Evolutionary conservation across 2,329 filamentous ascomycete genomes (phyloP), one percentile per base, ranked within the genome.

Genomic region (Pestalotiopsis fici): DNA sequence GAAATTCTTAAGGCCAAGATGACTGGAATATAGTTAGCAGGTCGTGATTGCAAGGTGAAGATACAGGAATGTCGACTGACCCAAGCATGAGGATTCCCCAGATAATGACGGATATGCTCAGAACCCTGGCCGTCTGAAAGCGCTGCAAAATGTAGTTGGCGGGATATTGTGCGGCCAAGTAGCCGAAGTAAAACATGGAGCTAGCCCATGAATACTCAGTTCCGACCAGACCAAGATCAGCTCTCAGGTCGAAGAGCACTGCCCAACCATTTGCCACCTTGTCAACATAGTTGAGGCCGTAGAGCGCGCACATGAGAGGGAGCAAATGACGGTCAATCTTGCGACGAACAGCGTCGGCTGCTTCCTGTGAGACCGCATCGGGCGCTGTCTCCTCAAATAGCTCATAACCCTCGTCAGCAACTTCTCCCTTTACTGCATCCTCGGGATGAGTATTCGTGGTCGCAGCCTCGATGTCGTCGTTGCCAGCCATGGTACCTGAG

Each of bases 251-350:
- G 65, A 74, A 74, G 11, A 74, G 66, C 1, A 74, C 74, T 11
- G 74, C 73, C 72, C 72, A 75, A 21, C 70, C 68, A 35, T 74
- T 69, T 28, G 72, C 69, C 3, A 70, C 70, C 73, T 81, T 80
- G 67, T 81, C 86, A 6, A 90, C 77, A 72, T 83, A 89, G 70
- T 89, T 87, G 73, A 89, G 79, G 1, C 85, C 86, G 70, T 90
- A 89, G 3, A 89, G 81, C 31, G 86, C 72, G 67, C 86, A 89
- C 74, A 90, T 81, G 69, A 89, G 76, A 3, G 83, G 83, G 80
- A 84, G 82, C 47, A 85, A 65, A 68, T 83, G 77, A 66, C 74
- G 74, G 72, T 85, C 83, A 64, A 84, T 84, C 73, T 85, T 84
- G 65, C 72, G 68, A 21, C 69, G 60, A 13, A 74, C 71, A 4